A percentile compares a stretch with the other conserved stretches of the same genome.
Conservation (phyloP, 2,329 filamentous ascomycete genomes). For the Trichoderma breve region DNA sequence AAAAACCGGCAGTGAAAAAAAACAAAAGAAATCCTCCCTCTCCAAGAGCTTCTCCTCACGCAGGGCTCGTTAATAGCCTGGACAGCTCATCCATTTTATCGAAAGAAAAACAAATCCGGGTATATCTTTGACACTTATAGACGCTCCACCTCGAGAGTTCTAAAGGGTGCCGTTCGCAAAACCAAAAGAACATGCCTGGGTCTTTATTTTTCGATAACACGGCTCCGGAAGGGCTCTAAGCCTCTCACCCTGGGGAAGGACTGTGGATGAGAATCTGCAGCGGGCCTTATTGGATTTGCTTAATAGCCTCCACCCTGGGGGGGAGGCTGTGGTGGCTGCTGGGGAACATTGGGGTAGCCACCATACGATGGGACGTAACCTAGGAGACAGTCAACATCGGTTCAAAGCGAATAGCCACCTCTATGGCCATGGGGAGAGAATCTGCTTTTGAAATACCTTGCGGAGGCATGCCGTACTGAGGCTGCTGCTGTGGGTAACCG, state of each 20-base stretch:
- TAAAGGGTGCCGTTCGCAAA: slow-evolving; percentile 15
- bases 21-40: slow-evolving; percentile 15
- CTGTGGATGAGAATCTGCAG: slow-evolving; percentile 6
- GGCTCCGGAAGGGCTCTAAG: slow-evolving; percentile 5
- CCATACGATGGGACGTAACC: slow-evolving; percentile 44
- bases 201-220: slow-evolving; percentile 14
- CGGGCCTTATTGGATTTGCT: neutral
- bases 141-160: slow-evolving; percentile 17
- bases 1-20: slow-evolving; percentile 19
- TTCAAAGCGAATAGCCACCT: neutral
- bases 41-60: slow-evolving; percentile 12
- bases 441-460: slow-evolving; percentile 38
- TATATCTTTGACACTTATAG: slow-evolving; percentile 23
- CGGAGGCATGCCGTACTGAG: slow-evolving; percentile 37
- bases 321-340: slow-evolving; percentile 26
- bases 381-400: slow-evolving; percentile 23
- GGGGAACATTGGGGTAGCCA: slow-evolving; percentile 35
- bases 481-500: slow-evolving; percentile 37
- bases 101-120: slow-evolving; percentile 24
- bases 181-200: slow-evolving; percentile 15
- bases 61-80: slow-evolving; percentile 13
- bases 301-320: slow-evolving; percentile 27
- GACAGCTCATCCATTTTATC: slow-evolving; percentile 21
- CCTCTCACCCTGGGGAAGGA: neutral
- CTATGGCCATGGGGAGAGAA: neutral